phyloP scores from a whole-genome alignment of 2,329 filamentous ascomycete species.

The Apiospora phragmitis region DNA sequence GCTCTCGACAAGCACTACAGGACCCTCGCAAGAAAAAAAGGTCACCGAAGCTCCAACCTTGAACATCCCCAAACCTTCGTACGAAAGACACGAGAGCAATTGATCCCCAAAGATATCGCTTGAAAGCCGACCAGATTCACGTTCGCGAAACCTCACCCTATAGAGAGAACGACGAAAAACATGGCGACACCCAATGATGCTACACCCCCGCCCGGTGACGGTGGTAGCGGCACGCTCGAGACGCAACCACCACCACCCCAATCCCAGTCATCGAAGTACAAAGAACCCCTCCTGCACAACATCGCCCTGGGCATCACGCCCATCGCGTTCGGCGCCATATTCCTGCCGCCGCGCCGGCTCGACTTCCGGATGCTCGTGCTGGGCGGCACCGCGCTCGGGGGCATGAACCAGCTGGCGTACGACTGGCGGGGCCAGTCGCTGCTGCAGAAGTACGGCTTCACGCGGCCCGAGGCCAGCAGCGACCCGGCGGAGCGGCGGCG shows the following conservation, averaged over 20 bases:
- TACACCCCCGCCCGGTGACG: constrained; percentile 3
- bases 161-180: neutral
- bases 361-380: constrained; percentile 54
- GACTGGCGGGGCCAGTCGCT: constrained; percentile 59
- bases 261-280: neutral
- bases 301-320: constrained; percentile 49
- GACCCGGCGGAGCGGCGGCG: neutral
- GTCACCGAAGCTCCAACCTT: neutral
- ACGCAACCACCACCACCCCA: neutral
- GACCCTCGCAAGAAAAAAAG: neutral
- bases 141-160: neutral
- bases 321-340: constrained; percentile 47
- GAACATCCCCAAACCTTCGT: neutral
- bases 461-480: neutral
- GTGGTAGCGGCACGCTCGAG: neutral
- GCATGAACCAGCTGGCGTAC: constrained; percentile 55
- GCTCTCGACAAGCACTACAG: neutral
- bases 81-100: neutral
- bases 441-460: constrained; percentile 9
- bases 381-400: constrained; percentile 49
- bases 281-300: constrained; percentile 39
- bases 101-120: neutral
- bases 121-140: neutral
- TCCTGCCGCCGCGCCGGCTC: constrained; percentile 52
- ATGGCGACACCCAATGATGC: constrained; percentile 1